Conservation (phyloP, 75 land plant genomes). For the Pinus albicaulis region DNA sequence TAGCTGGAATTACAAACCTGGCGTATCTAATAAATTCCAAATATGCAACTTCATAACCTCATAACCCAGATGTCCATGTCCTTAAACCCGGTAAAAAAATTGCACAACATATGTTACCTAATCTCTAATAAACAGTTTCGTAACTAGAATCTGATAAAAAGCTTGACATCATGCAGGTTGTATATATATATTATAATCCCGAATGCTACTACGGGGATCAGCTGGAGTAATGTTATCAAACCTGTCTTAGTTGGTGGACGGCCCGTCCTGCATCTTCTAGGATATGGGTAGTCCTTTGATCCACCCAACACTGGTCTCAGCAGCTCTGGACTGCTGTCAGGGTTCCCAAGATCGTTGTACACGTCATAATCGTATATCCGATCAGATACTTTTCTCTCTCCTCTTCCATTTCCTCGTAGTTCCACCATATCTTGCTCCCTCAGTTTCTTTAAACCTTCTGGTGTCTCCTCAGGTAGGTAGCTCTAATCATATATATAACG, state of each 20-base stretch:
- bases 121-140: too few relatives aligned
- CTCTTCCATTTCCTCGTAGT: constrained; percentile 56
- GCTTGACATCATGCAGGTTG: too few relatives aligned
- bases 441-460: constrained; percentile 22
- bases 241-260: constrained; percentile 42
- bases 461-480: constrained; percentile 46
- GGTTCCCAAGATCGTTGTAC: constrained; percentile 76
- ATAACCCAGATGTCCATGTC: background rate
- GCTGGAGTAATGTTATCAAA: background rate
- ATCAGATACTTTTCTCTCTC: constrained; percentile 44
- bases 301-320: constrained; percentile 58
- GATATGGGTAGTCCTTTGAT: constrained; percentile 45
- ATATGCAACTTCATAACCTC: too few relatives aligned
- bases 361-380: constrained; percentile 75
- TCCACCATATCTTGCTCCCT: constrained; percentile 44
- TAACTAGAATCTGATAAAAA: too few relatives aligned
- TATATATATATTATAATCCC: too few relatives aligned
- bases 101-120: too few relatives aligned
- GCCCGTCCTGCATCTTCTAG: constrained; percentile 69
- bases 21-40: too few relatives aligned
- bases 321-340: constrained; percentile 28
- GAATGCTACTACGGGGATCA: background rate
- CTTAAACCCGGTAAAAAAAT: too few relatives aligned
- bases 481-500: constrained; percentile 11
- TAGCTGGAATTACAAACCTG: too few relatives aligned